Evolutionary conservation across 306 rosid species (phyloP).

Genomic region (Acacia melanoxylon): DNA sequence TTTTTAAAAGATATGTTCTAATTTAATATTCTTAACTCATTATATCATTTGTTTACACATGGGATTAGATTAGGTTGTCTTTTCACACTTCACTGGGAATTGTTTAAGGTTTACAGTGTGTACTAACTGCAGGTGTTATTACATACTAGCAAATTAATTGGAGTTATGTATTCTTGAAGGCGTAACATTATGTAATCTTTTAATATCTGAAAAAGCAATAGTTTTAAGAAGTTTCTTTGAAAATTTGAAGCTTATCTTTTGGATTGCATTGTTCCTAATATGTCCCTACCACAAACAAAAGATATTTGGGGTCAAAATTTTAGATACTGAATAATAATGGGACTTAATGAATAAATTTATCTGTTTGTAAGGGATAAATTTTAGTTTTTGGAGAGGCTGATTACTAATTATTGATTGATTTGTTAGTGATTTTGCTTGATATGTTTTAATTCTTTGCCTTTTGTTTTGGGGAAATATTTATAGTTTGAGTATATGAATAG

Average conservation of each 20-base stretch:
- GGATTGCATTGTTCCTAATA: too few relatives aligned
- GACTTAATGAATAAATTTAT: too few relatives aligned
- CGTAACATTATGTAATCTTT: too few relatives aligned
- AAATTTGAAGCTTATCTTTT: too few relatives aligned
- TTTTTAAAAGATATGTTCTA: conserved; percentile 9
- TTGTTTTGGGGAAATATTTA: conserved; percentile 26
- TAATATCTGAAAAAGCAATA: too few relatives aligned
- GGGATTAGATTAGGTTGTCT: conserved; percentile 14
- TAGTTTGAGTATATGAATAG: conserved; percentile 47
- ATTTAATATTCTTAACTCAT: conserved; percentile 3
- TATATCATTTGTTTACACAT: neutral
- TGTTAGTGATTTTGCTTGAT: conserved; percentile 52
- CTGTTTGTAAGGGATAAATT: too few relatives aligned
- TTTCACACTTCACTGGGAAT: conserved; percentile 6
- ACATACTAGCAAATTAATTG: too few relatives aligned
- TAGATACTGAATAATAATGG: too few relatives aligned
- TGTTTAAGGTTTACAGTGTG: conserved; percentile 25
- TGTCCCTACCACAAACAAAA: too few relatives aligned
- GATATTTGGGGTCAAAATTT: too few relatives aligned
- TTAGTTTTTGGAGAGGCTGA: conserved; percentile 24
- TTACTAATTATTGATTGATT: conserved; percentile 56
- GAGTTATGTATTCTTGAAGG: too few relatives aligned
- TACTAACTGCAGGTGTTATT: conserved; percentile 20
- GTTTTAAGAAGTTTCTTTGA: too few relatives aligned
- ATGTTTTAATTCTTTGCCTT: conserved; percentile 26